Base-by-base conservation (phyloP, 2,329 filamentous ascomycete genomes). In the Aspergillus thermomutatus region DNA sequence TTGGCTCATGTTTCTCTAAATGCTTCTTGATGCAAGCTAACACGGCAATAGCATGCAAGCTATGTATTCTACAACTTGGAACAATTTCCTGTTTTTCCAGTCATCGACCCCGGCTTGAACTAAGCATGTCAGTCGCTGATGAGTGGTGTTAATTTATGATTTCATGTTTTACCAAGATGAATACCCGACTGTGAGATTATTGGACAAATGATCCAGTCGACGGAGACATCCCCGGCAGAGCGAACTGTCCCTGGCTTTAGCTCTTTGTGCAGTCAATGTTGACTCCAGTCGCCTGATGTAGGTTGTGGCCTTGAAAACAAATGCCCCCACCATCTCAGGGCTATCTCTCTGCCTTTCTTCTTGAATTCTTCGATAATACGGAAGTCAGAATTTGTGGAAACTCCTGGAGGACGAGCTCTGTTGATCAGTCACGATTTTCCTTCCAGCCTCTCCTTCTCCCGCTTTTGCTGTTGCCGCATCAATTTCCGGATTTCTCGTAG, bases 401-500 rank as follows among this genome's bases (percentile, higher is more conserved):
- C 61, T 57, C 59, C 52, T 56, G 55, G 28, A 50, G 46, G 40
- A 47, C 26, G 25, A 52, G 21, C 43, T 23, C 14, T 23, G 5
- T 14, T 23, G 14, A 19, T 10, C 28, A 45, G 27, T 31, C 49
- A 56, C 7, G 53, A 53, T 45, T 54, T 60, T 46, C 66, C 63
- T 55, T 69, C 64, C 56, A 64, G 56, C 46, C 53, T 78, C 65
- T 82, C 83, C 75, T 85, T 87, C 63, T 85, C 82, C 66, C 79
- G 82, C 77, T 82, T 90, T 75, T 80, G 87, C 77, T 88, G 84
- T 66, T 87, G 85, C 64, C 85, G 83, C 63, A 91, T 85, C 70
- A 80, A 80, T 76, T 83, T 88, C 64, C 94, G 82, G 50, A 93
- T 90, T 26, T 84, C 83, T 66, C 93, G 83, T 75, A 97, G 77